Evolutionary conservation across 2,329 filamentous ascomycete genomes (phyloP).

Genomic region (Curvularia spicifera): DNA sequence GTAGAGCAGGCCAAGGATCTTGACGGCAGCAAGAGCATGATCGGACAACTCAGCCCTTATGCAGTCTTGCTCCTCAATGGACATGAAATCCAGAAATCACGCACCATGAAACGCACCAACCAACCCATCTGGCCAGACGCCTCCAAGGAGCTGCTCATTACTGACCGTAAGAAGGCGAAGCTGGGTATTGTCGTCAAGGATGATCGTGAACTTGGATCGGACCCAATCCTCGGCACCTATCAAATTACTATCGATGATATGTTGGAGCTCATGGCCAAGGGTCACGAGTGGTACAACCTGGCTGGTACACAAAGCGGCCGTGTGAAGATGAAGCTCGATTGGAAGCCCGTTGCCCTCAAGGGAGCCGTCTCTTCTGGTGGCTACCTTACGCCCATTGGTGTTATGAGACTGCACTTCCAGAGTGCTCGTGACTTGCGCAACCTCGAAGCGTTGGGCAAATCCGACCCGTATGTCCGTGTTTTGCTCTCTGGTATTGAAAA

Average conservation of each 20-base stretch:
- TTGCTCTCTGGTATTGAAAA: constrained; percentile 89
- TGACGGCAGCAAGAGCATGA: constrained; percentile 87
- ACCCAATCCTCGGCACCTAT: constrained; percentile 87
- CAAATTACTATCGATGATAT: constrained; percentile 96
- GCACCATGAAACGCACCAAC: constrained; percentile 95
- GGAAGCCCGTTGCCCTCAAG: constrained; percentile 90
- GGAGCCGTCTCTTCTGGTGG: constrained; percentile 80
- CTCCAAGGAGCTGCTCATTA: constrained; percentile 92
- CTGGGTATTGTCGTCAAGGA: constrained; percentile 94
- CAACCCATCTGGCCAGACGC: constrained; percentile 96
- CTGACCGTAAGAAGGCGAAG: constrained; percentile 87
- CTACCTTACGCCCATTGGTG: constrained; percentile 91
- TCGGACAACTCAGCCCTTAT: constrained; percentile 91
- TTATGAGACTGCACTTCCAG: constrained; percentile 92
- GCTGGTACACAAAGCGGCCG: constrained; percentile 80
- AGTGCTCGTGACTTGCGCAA: constrained; percentile 84
- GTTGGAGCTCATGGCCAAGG: constrained; percentile 86
- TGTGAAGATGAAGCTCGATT: constrained; percentile 88
- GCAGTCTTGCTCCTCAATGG: constrained; percentile 87
- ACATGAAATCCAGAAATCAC: constrained; percentile 86
- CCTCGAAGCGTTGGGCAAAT: constrained; percentile 93
- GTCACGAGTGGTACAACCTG: constrained; percentile 95
- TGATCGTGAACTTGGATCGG: constrained; percentile 81
- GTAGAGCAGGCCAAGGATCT: constrained; percentile 97
- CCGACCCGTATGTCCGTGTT: constrained; percentile 90